Conservation (phyloP, 2,329 filamentous ascomycete species). For the Aspergillus felis region DNA sequence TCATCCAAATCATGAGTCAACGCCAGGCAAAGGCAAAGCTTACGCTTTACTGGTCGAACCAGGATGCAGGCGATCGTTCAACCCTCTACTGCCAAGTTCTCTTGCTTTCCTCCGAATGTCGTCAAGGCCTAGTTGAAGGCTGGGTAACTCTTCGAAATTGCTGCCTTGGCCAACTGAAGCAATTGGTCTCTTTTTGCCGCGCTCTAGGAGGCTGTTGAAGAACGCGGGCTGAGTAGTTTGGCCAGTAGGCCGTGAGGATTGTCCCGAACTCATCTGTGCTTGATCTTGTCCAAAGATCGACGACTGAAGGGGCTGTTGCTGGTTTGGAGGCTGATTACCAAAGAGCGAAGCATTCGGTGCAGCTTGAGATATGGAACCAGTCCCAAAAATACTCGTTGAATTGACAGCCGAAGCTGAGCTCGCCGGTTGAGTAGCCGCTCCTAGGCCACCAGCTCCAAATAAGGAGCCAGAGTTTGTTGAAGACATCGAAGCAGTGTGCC, state of each 20-base stretch:
- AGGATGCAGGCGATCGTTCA: conserved; percentile 43
- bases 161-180: conserved; percentile 55
- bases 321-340: conserved; percentile 20
- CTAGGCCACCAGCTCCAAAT: conserved; percentile 27
- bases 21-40: conserved; percentile 21
- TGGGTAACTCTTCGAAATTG: conserved; percentile 73
- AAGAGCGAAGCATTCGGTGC: conserved; percentile 22
- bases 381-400: conserved; percentile 25
- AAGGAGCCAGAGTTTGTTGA: conserved; percentile 24
- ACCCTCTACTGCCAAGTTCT: conserved; percentile 67
- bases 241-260: conserved; percentile 22
- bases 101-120: conserved; percentile 76
- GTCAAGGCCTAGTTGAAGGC: conserved; percentile 83
- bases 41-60: conserved; percentile 51
- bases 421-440: conserved; percentile 20
- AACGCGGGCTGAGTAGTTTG: conserved; percentile 53
- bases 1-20: not conserved
- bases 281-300: conserved; percentile 27
- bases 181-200: conserved; percentile 64
- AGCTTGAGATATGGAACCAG: conserved; percentile 19
- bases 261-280: conserved; percentile 18
- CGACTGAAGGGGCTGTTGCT: conserved; percentile 24
- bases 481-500: conserved; percentile 9
- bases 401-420: conserved; percentile 27
- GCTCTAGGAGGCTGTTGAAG: conserved; percentile 62